Evolutionary conservation across 2,329 filamentous ascomycete genomes (phyloP), one percentile per base, ranked within the genome.

Genomic region (Drechslerella dactyloides): DNA sequence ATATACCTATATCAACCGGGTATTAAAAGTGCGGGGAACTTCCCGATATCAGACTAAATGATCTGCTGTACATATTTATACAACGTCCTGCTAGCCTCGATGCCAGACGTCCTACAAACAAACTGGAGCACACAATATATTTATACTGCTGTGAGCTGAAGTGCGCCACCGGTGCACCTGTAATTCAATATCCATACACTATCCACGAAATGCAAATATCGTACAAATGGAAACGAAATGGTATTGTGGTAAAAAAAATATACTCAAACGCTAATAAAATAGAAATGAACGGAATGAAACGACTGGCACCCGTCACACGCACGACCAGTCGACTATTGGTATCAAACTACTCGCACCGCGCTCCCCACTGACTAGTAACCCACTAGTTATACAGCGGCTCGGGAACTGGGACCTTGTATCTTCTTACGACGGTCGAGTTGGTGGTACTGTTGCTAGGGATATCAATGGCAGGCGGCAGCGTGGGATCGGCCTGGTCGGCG

Each of bases 381-480:
- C 46, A 51, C 33, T 52, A 19, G 7, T 50, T 37, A 24, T 61
- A 61, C 23, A 69, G 13, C 11, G 57, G 64, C 19, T 24, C 54
- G 19, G 64, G 64, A 8, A 52, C 57, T 37, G 64, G 62, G 19
- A 55, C 40, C 13, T 37, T 57, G 21, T 61, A 69, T 62, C 64
- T 61, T 37, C 64, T 69, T 24, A 56, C 19, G 1, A 69, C 27
- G 6, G 65, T 69, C 17, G 52, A 37, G 40, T 69, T 69, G 21
- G 58, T 59, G 1, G 57, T 35, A 6, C 51, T 69, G 24, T 57
- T 69, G 24, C 53, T n/a, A 48, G 65, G 65, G n/a, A 53, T 42
- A 8, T 53, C 23, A 19, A 40, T 33, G n/a, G 53, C 33, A 51
- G 10, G 23, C 52, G 48, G 37, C 40, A 27, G 48, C 15, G 37